Evolutionary conservation across 345 rosid species (phyloP).

Genomic region (Rhizophora mangle): DNA sequence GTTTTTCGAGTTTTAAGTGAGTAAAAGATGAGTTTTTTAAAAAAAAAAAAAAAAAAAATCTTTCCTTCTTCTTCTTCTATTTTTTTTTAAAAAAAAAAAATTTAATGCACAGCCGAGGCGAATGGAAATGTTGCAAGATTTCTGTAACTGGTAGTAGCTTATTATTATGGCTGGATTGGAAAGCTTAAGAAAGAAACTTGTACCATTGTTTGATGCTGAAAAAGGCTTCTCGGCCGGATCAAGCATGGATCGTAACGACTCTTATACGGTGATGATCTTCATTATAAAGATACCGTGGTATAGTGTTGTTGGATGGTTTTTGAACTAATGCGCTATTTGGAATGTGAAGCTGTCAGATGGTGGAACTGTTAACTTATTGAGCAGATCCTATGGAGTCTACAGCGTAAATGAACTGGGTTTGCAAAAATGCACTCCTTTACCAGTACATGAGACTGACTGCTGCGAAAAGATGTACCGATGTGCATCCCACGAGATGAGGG

Average conservation of each 20-base stretch:
- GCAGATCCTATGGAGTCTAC: slow-evolving; percentile 96
- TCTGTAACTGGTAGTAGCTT: no score
- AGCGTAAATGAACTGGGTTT: slow-evolving; percentile 85
- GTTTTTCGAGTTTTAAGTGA: no score
- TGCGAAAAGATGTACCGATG: slow-evolving; percentile 71
- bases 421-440: slow-evolving; percentile 71
- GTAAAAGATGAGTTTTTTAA: no score
- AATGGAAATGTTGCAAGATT: no score
- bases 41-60: no score
- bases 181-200: slow-evolving; percentile 75
- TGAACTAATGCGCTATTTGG: slow-evolving; percentile 7
- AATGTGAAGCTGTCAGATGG: slow-evolving; percentile 72
- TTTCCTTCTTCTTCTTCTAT: no score
- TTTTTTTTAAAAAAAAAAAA: no score
- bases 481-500: slow-evolving; percentile 91
- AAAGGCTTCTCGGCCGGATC: slow-evolving; percentile 72
- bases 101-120: no score
- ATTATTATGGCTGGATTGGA: slow-evolving; percentile 77
- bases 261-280: slow-evolving; percentile 61
- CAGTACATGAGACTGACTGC: slow-evolving; percentile 52
- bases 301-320: not conserved
- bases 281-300: slow-evolving; percentile 1
- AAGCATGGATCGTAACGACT: slow-evolving; percentile 61
- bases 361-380: slow-evolving; percentile 82
- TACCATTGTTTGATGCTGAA: slow-evolving; percentile 90